Conservation (phyloP, 805 yeast genomes). For the Saccharomycopsis babjevae region DNA sequence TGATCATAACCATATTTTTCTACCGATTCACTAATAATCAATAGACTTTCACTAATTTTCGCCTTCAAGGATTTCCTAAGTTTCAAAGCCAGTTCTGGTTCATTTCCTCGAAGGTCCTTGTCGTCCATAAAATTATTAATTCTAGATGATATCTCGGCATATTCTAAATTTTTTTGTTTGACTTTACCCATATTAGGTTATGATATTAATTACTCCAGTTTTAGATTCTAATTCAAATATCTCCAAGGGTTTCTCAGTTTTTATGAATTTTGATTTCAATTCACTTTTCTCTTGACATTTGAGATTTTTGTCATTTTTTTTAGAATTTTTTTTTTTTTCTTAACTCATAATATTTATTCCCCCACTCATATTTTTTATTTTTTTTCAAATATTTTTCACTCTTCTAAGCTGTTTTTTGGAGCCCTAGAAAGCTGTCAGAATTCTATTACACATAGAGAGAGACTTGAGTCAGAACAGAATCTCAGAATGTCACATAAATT, state of each 20-base stretch:
- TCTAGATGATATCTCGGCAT: not conserved
- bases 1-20: constrained; percentile 29
- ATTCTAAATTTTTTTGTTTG: not conserved
- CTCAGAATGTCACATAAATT: not conserved
- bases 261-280: not conserved
- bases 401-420: not conserved
- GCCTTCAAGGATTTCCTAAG: constrained; percentile 9
- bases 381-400: not conserved
- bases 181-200: constrained; percentile 1
- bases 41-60: constrained; percentile 9
- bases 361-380: too few relatives aligned
- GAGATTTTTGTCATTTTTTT: not conserved
- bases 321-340: not conserved
- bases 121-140: constrained; percentile 3
- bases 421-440: not conserved
- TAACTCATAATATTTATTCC: too few relatives aligned
- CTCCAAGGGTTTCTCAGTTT: not conserved
- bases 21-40: constrained; percentile 8
- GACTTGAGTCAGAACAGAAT: not conserved
- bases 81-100: not conserved
- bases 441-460: not conserved
- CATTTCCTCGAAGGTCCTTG: not conserved
- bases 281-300: too few relatives aligned
- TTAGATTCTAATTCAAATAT: not conserved
- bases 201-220: not conserved